phyloP scores from a whole-genome alignment of 2,329 filamentous ascomycete genomes.

The Monosporascus sp. region DNA sequence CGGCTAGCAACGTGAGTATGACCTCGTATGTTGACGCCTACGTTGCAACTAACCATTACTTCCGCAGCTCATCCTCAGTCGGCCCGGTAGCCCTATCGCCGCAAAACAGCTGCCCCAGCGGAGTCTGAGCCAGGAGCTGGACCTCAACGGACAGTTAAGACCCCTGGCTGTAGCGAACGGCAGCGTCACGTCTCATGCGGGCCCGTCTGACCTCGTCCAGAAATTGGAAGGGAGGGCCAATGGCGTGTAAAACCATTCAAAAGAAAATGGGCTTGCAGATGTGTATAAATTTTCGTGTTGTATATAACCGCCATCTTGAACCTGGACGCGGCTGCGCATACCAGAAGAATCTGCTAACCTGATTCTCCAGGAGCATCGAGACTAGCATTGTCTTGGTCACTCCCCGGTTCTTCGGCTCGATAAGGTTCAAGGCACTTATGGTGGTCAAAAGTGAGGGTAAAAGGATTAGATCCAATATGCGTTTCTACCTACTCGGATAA shows the following conservation, averaged over 20 bases:
- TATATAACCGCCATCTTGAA: no score
- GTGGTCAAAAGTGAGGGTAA: neutral
- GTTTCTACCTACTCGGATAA: neutral
- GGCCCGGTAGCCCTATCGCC: conserved; percentile 62
- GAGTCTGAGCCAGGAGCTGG: conserved; percentile 33
- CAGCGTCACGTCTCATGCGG: conserved; percentile 8
- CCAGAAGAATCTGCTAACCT: neutral
- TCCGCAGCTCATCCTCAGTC: conserved; percentile 64
- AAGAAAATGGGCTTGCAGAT: neutral
- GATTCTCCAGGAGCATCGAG: neutral
- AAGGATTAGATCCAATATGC: neutral
- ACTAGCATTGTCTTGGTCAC: neutral
- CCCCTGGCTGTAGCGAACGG: conserved; percentile 18
- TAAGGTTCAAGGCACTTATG: neutral
- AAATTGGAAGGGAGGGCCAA: conserved; percentile 36
- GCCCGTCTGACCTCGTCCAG: conserved; percentile 27
- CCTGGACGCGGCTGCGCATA: neutral
- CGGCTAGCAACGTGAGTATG: conserved; percentile 73
- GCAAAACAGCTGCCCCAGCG: conserved; percentile 54
- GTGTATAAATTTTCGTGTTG: no score
- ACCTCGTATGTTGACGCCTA: neutral
- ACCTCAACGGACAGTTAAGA: conserved; percentile 22
- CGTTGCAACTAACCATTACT: neutral
- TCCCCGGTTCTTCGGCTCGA: neutral
- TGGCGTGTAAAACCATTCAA: conserved; percentile 10